phyloP scores from a whole-genome alignment of 2,329 filamentous ascomycete genomes.

The Botrytis cinerea region DNA sequence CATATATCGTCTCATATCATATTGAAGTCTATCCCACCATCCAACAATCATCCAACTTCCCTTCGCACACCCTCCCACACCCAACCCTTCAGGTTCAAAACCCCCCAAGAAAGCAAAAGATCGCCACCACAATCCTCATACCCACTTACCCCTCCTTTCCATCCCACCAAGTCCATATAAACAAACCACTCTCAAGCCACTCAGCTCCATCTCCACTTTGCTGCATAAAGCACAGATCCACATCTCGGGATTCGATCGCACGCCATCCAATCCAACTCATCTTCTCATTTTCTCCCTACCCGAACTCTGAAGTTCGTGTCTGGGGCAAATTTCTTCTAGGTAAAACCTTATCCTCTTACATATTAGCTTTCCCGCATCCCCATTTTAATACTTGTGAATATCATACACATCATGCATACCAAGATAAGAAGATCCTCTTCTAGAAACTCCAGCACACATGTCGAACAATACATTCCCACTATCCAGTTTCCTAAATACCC shows the following conservation, averaged over 20 bases:
- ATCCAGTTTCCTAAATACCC: neutral
- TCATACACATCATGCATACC: neutral
- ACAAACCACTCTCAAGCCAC: neutral
- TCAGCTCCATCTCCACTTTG: neutral
- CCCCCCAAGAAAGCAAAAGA: neutral
- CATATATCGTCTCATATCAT: neutral
- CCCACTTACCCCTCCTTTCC: conserved; percentile 10
- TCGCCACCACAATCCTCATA: neutral
- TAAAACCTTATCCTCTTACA: neutral
- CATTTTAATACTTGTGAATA: neutral
- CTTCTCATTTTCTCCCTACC: neutral
- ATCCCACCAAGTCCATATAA: neutral
- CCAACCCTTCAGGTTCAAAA: neutral
- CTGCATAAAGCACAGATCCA: neutral
- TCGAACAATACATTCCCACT: neutral
- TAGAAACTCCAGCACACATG: neutral
- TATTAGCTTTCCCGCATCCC: neutral
- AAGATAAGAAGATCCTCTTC: neutral
- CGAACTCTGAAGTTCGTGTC: neutral
- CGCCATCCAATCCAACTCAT: neutral
- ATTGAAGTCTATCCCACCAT: neutral
- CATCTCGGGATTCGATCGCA: neutral
- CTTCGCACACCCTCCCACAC: too few relatives aligned
- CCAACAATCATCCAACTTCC: neutral
- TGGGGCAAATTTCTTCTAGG: neutral